phyloP scores from a whole-genome alignment of 345 rosid genomes.

The Salix suchowensis region DNA sequence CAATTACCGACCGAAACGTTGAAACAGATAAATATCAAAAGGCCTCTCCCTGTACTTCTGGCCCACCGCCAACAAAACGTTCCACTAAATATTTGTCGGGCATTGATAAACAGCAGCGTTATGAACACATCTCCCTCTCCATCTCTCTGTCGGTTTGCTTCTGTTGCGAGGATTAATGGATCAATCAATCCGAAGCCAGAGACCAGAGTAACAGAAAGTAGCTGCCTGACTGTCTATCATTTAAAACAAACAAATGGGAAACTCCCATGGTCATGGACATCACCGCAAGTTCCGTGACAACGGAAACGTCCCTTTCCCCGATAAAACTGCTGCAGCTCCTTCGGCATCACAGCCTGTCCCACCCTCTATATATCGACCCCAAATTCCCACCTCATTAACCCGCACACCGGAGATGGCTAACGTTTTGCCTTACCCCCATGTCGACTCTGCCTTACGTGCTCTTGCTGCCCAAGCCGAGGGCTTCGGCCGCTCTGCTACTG shows the following conservation, averaged over 20 bases:
- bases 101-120: too few species aligned
- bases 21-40: too few species aligned
- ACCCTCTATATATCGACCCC: not conserved
- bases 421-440: constrained; percentile 54
- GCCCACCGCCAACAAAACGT: too few species aligned
- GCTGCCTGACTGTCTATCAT: not conserved
- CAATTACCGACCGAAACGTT: too few species aligned
- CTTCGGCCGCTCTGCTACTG: constrained; percentile 72
- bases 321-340: not conserved
- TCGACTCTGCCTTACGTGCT: constrained; percentile 64
- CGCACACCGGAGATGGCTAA: not conserved
- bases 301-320: not conserved
- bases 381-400: not conserved
- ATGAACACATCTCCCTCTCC: too few species aligned
- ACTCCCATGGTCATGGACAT: constrained; percentile 9
- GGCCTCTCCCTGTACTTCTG: too few species aligned
- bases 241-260: not conserved
- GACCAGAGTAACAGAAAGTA: not conserved
- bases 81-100: too few species aligned
- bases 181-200: not conserved
- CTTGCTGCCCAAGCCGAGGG: constrained; percentile 91
- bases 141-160: not conserved
- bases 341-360: not conserved
- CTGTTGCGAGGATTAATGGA: not conserved
- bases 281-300: not conserved